Evolutionary conservation across 2,329 filamentous ascomycete species (phyloP).

Genomic region (Whalleya microplaca): DNA sequence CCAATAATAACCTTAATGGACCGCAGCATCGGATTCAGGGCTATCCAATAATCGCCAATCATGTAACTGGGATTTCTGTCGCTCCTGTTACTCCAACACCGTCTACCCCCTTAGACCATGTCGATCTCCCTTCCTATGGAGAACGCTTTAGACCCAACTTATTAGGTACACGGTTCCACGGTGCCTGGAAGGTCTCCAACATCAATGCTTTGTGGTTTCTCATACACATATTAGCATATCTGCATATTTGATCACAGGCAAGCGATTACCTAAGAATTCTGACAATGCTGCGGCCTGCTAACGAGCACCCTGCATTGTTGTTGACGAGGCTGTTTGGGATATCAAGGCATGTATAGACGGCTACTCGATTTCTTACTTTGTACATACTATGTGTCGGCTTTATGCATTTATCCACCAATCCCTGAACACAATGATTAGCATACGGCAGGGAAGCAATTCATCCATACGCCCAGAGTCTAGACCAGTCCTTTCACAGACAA

Average conservation of each 20-base stretch:
- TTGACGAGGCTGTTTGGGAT: neutral
- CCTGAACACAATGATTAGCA: no score
- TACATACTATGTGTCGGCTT: neutral
- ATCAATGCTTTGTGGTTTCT: neutral
- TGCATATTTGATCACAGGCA: neutral
- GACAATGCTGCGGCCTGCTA: neutral
- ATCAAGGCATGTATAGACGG: neutral
- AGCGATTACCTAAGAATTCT: neutral
- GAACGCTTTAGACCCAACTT: neutral
- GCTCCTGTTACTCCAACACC: neutral
- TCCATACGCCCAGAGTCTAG: neutral
- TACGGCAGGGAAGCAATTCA: no score
- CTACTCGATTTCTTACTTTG: neutral
- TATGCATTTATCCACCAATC: neutral
- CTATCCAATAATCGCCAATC: neutral
- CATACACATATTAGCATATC: neutral
- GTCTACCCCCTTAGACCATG: neutral
- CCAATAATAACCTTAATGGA: neutral
- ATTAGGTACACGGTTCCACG: no score
- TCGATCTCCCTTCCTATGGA: neutral
- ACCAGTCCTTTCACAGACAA: no score
- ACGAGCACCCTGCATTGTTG: neutral
- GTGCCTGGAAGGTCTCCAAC: neutral
- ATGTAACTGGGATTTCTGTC: neutral
- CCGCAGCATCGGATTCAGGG: neutral